Evolutionary conservation across 305 asterid species (phyloP).

Genomic region (Fraxinus albicans): DNA sequence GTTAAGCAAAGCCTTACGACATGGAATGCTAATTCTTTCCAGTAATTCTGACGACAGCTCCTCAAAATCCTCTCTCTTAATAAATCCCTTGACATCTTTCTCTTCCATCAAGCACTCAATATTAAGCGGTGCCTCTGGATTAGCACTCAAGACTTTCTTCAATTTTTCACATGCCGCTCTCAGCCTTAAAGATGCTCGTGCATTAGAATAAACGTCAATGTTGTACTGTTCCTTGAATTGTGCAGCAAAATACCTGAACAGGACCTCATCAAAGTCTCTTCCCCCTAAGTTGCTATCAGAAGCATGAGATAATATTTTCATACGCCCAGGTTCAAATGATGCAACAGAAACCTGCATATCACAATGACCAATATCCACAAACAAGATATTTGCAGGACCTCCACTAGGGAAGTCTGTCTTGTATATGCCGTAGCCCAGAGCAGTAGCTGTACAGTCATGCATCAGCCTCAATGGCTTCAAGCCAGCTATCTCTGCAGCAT

Average conservation of each 20-base stretch:
- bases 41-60: conserved; percentile 59
- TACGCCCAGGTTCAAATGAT: conserved; percentile 66
- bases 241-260: conserved; percentile 73
- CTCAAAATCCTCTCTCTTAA: conserved; percentile 93
- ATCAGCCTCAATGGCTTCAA: conserved; percentile 74
- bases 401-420: conserved; percentile 61
- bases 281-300: conserved; percentile 89
- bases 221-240: conserved; percentile 64
- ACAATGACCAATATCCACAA: conserved; percentile 91
- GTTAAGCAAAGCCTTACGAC: conserved; percentile 66
- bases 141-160: conserved; percentile 97
- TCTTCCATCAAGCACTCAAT: conserved; percentile 98
- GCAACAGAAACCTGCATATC: conserved; percentile 89
- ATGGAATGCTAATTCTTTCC: conserved; percentile 68
- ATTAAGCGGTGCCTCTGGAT: conserved; percentile 88
- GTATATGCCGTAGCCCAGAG: conserved; percentile 88
- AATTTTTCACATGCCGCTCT: conserved; percentile 91
- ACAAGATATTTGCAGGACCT: conserved; percentile 65
- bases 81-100: conserved; percentile 85
- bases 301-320: conserved; percentile 87
- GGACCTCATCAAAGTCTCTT: conserved; percentile 86
- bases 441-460: conserved; percentile 95
- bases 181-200: conserved; percentile 82
- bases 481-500: conserved; percentile 93
- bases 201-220: conserved; percentile 73